Evolutionary conservation across 2,329 filamentous ascomycete species (phyloP), one percentile per base, ranked within the genome.

Genomic region (Aspergillus hortae): DNA sequence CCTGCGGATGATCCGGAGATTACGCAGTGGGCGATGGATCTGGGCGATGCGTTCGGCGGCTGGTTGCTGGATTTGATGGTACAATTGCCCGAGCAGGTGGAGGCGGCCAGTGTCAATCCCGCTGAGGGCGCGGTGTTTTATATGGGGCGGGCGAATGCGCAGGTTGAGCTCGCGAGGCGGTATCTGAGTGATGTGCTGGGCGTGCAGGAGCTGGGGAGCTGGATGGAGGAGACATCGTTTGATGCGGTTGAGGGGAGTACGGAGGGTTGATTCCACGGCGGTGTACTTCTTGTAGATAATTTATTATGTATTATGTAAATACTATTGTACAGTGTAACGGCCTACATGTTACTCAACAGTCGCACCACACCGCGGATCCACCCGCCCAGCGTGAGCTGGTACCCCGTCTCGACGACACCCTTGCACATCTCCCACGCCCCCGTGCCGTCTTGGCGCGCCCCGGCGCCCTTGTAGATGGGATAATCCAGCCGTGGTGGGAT

Each of bases 401-500:
- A 78, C 45, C 74, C 76, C n/a, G 72, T 74, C 60, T 75, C 74
- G 11, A 74, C 69, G 25, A 73, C 65, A 2, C 69, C 74, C 59
- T 75, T 75, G 48, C 71, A 74, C 68, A 76, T 68, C 51, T 80
- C 74, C 83, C 84, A 90, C n/a, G 83, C 85, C 47, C 77, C 75
- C 40, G 74, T 72, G 61, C 88, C 87, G 66, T 84, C 80, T 14
- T 70, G 55, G 43, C 44, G 60, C 23, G 73, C 67, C 46, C 75
- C 74, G 44, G 78, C 75, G 53, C 85, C 84, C 64, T 84, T 81
- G 4, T 73, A 68, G 14, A 99, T 84, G 2, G 94, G 92, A 69
- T 97, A 95, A 64, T 87, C 85, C 60, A 96, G 81, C 4, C 87
- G 83, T 1, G 80, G 79, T 2, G 94, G 94, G 52, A 99, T 96